Conservation (phyloP, 2,329 filamentous ascomycete species). For the Talaromyces sp. region DNA sequence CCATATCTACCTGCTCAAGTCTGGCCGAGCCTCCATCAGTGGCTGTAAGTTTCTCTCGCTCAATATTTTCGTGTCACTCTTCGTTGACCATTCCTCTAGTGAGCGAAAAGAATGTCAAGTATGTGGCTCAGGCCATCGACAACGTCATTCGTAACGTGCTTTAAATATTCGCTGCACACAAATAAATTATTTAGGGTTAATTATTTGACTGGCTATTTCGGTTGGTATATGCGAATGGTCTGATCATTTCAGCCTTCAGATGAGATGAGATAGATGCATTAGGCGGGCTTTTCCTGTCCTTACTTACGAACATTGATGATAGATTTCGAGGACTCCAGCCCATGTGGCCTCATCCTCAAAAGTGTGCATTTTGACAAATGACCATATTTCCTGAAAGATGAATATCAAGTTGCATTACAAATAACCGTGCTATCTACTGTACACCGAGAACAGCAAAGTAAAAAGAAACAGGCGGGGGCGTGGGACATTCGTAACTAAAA, state of each 20-base stretch:
- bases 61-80: background rate
- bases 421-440: constrained; percentile 20
- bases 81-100: constrained; percentile 24
- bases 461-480: constrained; percentile 11
- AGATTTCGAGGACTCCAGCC: constrained; percentile 19
- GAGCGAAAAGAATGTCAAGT: constrained; percentile 44
- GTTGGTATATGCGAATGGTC: constrained; percentile 4
- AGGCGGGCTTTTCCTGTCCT: constrained; percentile 11
- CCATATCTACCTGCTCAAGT: constrained; percentile 48
- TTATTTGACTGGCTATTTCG: constrained; percentile 1
- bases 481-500: constrained; percentile 18
- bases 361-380: too few relatives aligned
- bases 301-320: constrained; percentile 27
- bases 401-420: constrained; percentile 10
- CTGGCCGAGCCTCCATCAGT: constrained; percentile 44
- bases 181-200: constrained; percentile 1
- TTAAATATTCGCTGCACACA: constrained; percentile 16
- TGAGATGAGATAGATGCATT: constrained; percentile 15
- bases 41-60: constrained; percentile 34
- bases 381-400: background rate
- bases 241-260: background rate
- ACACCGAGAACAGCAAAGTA: constrained; percentile 20
- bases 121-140: constrained; percentile 43
- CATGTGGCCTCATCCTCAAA: background rate
- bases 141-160: constrained; percentile 40